Evolutionary conservation across 306 rosid genomes (phyloP), one percentile per base, ranked within the genome.

Genomic region (Begonia peltatifolia): DNA sequence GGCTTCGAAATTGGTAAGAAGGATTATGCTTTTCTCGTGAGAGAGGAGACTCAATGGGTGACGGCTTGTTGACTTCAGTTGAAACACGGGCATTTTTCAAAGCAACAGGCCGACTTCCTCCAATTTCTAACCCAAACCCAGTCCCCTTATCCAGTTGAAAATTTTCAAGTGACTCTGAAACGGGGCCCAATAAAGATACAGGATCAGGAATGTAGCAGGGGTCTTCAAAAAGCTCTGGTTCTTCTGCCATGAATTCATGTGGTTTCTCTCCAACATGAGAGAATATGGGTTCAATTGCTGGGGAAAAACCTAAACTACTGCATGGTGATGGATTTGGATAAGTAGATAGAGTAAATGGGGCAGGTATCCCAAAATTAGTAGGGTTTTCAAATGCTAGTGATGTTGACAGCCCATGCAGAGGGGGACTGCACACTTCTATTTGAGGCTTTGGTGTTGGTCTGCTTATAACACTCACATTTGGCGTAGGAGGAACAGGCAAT

Each of bases 181-280:
- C 96, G 15, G 99, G 94, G 50, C 99, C 99, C 65, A 92, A 78
- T 59, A 92, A 75, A 25, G 96, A 77, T 42, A 72, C 79, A 8
- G 90, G 96, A 74, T 83, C 86, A 0, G 96, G 99, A 63, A 75
- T 81, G 65, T 86, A 86, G 72, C 96, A 83, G 0, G 96, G 99
- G 53, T 92, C 99, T 81, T 92, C 96, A 68, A 83, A 92, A 71
- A 63, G 86, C 74, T 92, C 99, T 46, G 78, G 82, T 58, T 92
- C 96, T 48, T 86, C 99, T 18, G 57, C 68, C 62, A 81, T 77
- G 60, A 59, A 67, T 50, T 81, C 88, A 74, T 53, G 76, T 53
- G 71, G 54, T 42, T 64, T 71, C 60, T 75, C 85, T 54, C 81
- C 69, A 65, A 71, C 74, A 7, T 76, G 82, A 64, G 86, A 74